phyloP scores from a whole-genome alignment of 768 basidiomycete species.

The Phylloporus sp. region DNA sequence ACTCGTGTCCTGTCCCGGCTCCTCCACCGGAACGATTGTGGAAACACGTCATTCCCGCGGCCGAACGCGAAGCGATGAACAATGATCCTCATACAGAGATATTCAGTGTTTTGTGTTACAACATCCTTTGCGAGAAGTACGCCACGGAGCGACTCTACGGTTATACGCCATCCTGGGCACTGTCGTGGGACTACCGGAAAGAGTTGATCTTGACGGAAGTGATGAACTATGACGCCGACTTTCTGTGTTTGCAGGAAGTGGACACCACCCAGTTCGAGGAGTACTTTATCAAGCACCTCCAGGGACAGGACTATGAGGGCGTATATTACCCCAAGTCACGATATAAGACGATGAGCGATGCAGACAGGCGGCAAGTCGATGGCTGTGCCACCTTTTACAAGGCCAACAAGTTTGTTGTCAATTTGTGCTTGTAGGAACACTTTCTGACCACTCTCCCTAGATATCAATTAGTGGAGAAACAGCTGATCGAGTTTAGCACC shows the following conservation, averaged over 20 bases:
- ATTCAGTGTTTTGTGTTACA: slow-evolving; percentile 83
- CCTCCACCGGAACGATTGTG: slow-evolving; percentile 80
- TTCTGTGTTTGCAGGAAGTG: slow-evolving; percentile 94
- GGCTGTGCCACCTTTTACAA: slow-evolving; percentile 98
- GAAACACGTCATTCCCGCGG: slow-evolving; percentile 56
- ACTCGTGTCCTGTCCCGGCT: slow-evolving; percentile 79
- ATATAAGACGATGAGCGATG: slow-evolving; percentile 87
- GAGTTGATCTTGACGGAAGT: slow-evolving; percentile 85
- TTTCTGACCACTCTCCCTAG: slow-evolving; percentile 38
- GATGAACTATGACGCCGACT: slow-evolving; percentile 75
- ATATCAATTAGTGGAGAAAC: slow-evolving; percentile 90
- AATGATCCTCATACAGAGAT: slow-evolving; percentile 69
- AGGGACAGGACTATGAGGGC: slow-evolving; percentile 80
- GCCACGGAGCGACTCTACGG: slow-evolving; percentile 90
- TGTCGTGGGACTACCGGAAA: slow-evolving; percentile 93
- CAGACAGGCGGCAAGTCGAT: slow-evolving; percentile 85
- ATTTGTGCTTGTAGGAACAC: slow-evolving; percentile 2
- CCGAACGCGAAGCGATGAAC: slow-evolving; percentile 56
- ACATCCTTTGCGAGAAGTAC: slow-evolving; percentile 89
- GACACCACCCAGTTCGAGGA: slow-evolving; percentile 91
- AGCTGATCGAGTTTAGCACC: slow-evolving; percentile 89
- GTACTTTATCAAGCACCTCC: slow-evolving; percentile 74
- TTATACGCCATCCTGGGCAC: slow-evolving; percentile 95
- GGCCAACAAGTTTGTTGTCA: slow-evolving; percentile 64
- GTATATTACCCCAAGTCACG: slow-evolving; percentile 90